Base-by-base conservation (phyloP, 257 asterid species). In the Galeopsis tetrahit region DNA sequence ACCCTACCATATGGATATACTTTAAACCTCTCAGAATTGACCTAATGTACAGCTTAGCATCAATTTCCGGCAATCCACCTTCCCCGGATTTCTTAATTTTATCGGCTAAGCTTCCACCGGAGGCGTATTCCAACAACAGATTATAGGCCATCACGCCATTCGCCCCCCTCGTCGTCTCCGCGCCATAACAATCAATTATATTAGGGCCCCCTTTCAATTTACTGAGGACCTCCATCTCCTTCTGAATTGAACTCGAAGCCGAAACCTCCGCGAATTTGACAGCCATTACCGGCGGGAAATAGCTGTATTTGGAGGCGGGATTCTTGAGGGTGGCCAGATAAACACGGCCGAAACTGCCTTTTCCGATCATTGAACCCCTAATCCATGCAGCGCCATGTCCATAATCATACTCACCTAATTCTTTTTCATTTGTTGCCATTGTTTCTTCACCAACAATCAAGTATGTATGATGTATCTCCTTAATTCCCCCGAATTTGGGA, bases 251-350 rank as follows among this genome's bases (percentile, higher is more conserved):
- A 43, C 87, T 88, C 0, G 99, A 94, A 63, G 40, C 78, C 4
- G 96, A 88, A 21, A 94, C 97, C 93, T 94, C 98, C 1, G 98
- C 97, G 10, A 98, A 94, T 86, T 94, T 94, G 9, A 94, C 92
- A 55, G 99, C 99, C 95, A 94, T 88, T 4, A 81, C 68, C 32
- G 95, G 13, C 3, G 99, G 99, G 43, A 74, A 80, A 53, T 74
- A 89, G 77, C 93, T 81, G 76, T 82, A 77, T 71, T 71, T 89
- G 15, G 96, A 89, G 76, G 78, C 86, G 71, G 93, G 90, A 10
- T 89, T 94, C 88, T 87, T 88, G 61, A 81, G 77, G 61, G 86
- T 89, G 8, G 97, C 99, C 46, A 83, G 36, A 85, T 84, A 94
- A 48, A 94, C 99, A 66, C 46, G 46, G 9, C 46, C 46, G 46